These are phyloP conservation scores for Ophiostoma pallidulum DNA, from an alignment of 2,329 filamentous ascomycete genomes.

Conservation along the genomic window DNA sequence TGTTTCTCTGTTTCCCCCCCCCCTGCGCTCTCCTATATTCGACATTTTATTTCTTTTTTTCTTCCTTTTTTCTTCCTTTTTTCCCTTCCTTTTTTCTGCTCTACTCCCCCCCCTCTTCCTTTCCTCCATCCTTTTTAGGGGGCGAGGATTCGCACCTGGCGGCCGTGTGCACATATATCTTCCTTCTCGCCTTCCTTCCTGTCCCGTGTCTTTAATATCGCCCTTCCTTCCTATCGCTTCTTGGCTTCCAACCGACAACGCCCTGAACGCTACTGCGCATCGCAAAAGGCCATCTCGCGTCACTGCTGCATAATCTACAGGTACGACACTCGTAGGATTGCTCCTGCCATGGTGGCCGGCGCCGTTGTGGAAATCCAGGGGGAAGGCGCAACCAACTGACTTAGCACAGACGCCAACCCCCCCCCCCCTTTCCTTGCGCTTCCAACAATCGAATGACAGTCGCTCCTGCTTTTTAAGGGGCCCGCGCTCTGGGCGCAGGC, in stretches of 20 bases:
- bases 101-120: not conserved
- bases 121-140: too few relatives aligned
- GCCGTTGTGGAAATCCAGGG: constrained; percentile 2
- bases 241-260: too few relatives aligned
- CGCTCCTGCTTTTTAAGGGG: not conserved
- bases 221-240: not conserved
- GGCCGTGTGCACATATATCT: too few relatives aligned
- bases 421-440: constrained; percentile 4
- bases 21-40: not conserved
- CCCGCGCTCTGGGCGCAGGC: constrained; percentile 4
- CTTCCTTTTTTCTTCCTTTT: not conserved
- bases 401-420: constrained; percentile 1
- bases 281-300: too few relatives aligned
- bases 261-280: too few relatives aligned
- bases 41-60: not conserved
- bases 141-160: too few relatives aligned
- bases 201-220: too few relatives aligned
- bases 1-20: not conserved
- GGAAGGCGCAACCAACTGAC: constrained; percentile 1
- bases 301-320: too few relatives aligned
- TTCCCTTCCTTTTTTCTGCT: not conserved
- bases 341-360: not conserved
- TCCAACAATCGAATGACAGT: not conserved
- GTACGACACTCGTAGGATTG: not conserved
- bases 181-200: not conserved